Conservation (phyloP, 129 eudicot genomes). For the Saposhnikovia divaricata region DNA sequence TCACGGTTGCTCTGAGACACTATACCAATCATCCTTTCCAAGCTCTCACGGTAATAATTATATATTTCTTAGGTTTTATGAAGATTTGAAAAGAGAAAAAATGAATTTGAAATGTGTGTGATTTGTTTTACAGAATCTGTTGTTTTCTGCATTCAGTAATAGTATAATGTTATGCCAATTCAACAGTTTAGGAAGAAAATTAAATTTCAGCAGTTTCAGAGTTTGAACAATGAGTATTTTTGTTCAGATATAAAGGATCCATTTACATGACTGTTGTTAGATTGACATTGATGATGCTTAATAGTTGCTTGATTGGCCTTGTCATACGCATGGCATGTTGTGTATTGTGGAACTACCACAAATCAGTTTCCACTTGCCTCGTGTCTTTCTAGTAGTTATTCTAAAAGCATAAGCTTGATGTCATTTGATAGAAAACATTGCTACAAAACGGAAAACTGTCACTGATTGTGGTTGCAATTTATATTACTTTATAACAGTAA, state of each 20-base stretch:
- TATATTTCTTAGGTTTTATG: slow-evolving; percentile 6
- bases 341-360: neutral
- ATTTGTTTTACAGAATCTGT: neutral
- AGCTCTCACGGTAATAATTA: slow-evolving; percentile 44
- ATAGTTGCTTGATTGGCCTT: neutral
- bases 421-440: neutral
- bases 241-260: no score
- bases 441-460: neutral
- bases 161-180: neutral
- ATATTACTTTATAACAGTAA: neutral
- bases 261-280: neutral
- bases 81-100: neutral
- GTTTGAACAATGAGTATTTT: neutral
- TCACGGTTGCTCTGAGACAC: slow-evolving; percentile 68
- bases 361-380: neutral
- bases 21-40: slow-evolving; percentile 33
- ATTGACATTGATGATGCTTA: neutral
- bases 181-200: neutral
- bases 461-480: neutral
- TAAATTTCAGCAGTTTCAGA: neutral
- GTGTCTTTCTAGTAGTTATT: neutral
- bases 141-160: neutral
- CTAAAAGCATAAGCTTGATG: neutral
- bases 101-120: neutral
- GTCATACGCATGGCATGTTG: neutral